Base-by-base conservation (phyloP, 768 basidiomycete genomes). In the Calocera cornea region DNA sequence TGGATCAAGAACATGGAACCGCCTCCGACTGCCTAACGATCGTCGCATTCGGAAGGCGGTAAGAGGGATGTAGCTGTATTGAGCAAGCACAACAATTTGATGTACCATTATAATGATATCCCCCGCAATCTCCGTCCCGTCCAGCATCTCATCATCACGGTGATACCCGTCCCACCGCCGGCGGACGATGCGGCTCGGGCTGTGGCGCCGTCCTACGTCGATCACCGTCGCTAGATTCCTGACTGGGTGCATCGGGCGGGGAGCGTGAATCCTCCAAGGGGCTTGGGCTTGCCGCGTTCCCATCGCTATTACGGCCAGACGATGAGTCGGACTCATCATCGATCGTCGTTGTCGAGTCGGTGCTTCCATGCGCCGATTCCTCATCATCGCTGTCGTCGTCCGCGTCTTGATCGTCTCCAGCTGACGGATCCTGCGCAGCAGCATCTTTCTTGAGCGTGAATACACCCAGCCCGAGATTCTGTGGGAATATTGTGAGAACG, bases 1-100 rank as follows among this genome's bases (percentile, higher is more conserved):
- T 99, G 95, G 95, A 89, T 99, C 75, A 92, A 91, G 80, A 97
- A 95, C 76, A 92, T 98, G 69, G 88, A 86, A 66, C 41, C 49
- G 11, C 34, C 41, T 34, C 50, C 33, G 14, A 34, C 54, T 5
- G 19, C 22, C 7, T 60, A 60, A 27, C 5, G 27, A 31, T 60
- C 14, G 54, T 10, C 11, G 3, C 2, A 10, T 33, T 31, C 2
- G 54, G 24, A 60, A 19, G 24, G 7, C 24, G 54, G 54, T 11
- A 2, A 33, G 31, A 2, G 8, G 54, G 54, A 60, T 60, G 54
- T 27, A 27, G 31, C 54, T 60, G 54, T 60, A 60, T 60, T 16
- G 54, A 16, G 31, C 10, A 60, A 10, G 5, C 2, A 27, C 24
- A 60, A 60, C 22, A 27, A 33, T 60, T n/a, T n/a, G 11, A 29